Conservation (phyloP, 1,284 basidiomycete species). For the Volvariella surrecta region DNA sequence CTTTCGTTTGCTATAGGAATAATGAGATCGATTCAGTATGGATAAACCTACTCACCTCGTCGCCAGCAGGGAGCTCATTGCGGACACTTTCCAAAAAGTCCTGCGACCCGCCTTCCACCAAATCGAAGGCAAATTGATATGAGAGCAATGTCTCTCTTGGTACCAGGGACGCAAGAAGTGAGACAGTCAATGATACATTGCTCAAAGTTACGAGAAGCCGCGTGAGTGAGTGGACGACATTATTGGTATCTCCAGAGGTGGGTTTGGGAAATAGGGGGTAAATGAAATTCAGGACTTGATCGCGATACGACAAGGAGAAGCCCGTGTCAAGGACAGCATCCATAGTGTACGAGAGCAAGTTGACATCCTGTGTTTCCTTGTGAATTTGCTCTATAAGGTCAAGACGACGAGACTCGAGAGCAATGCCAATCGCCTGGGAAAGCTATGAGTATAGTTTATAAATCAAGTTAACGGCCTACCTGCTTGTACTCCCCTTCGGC, state of each 20-base stretch:
- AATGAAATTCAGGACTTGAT: slow-evolving; percentile 77
- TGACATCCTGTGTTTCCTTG: slow-evolving; percentile 62
- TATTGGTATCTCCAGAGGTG: slow-evolving; percentile 60
- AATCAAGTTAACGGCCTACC: slow-evolving; percentile 36
- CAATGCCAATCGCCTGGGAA: slow-evolving; percentile 82
- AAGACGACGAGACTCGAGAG: slow-evolving; percentile 81
- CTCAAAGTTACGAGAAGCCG: slow-evolving; percentile 85
- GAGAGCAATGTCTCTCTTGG: slow-evolving; percentile 70
- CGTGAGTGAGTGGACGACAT: slow-evolving; percentile 69
- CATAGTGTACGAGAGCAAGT: slow-evolving; percentile 83
- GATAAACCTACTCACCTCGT: slow-evolving; percentile 36
- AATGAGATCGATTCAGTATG: slow-evolving; percentile 9
- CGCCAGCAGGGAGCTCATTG: slow-evolving; percentile 55
- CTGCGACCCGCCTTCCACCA: slow-evolving; percentile 88
- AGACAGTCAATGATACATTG: slow-evolving; percentile 64
- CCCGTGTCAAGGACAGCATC: slow-evolving; percentile 81
- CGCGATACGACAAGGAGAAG: slow-evolving; percentile 74
- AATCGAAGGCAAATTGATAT: slow-evolving; percentile 91
- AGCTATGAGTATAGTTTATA: slow-evolving; percentile 9
- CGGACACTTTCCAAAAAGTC: slow-evolving; percentile 79
- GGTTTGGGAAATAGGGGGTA: slow-evolving; percentile 77
- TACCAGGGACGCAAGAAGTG: slow-evolving; percentile 64
- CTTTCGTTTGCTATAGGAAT: slow-evolving; percentile 41
- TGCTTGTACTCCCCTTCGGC: slow-evolving; percentile 85
- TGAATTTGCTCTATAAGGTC: slow-evolving; percentile 80